Base-by-base conservation (phyloP, 495 filamentous ascomycete species). In the Tetracladium marchalianum region DNA sequence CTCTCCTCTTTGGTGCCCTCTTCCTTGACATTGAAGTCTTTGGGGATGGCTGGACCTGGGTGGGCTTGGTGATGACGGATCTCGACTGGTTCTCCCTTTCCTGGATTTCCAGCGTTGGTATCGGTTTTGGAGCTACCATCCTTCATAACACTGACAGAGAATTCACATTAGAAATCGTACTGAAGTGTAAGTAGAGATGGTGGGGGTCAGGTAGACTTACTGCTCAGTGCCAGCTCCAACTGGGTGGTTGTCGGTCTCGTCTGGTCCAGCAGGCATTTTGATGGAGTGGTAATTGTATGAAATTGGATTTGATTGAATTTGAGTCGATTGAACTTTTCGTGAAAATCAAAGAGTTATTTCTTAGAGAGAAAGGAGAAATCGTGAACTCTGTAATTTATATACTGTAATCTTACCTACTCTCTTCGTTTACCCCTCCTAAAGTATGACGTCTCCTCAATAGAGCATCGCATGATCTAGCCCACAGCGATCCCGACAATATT, bases 1-100 rank as follows among this genome's bases (percentile, higher is more conserved):
- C 79, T 73, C 54, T 87, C 82, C 56, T 84, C 80, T 58, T 77
- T 80, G n/a, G 81, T 75, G 11, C 73, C 73, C 54, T 76, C 71
- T 57, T 73, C 62, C 44, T 64, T 53, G 12, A 55, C 57, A 31
- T 59, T 55, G 58, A 77, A 67, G 41, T 67, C 59, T 43, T 71
- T 57, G 1, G 69, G 63, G 17, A 76, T 51, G 19, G 57, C 73
- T 2, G 73, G 73, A 9, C 73, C 73, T 1, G 72, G 72, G 39
- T 66, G 57, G 13, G 72, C 72, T 33, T 66, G 50, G 52, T 71
- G 67, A 15, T 67, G 61, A 41, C 59, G 56, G 53, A 76, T 69
- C 8, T 56, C 54, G 16, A 56, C 51, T 41, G 62, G 56, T 37
- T 60, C 61, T 35, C 61, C 62, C 36, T 64, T 56, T 27, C 22